A percentile compares a stretch with the other conserved stretches of the same genome.
Evolutionary conservation across 106 monocot genomes (phyloP).

Genomic region (Acorus calamus): DNA sequence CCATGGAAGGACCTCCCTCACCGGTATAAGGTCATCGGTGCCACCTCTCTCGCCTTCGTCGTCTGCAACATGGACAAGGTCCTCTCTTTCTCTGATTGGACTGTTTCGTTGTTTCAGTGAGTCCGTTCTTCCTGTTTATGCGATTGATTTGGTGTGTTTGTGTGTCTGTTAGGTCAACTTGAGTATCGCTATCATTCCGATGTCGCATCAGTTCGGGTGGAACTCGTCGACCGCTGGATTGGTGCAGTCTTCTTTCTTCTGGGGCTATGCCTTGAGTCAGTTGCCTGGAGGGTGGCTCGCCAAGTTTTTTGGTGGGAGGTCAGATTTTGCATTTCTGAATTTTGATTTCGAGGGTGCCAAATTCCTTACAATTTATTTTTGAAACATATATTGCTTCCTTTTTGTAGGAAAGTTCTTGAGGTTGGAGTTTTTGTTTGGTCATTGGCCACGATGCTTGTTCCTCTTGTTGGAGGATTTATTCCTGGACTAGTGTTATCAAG

Average conservation of each 20-base stretch:
- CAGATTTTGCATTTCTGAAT: conserved; percentile 8
- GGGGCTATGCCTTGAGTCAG: conserved; percentile 97
- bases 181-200: conserved; percentile 94
- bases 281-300: conserved; percentile 96
- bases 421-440: conserved; percentile 88
- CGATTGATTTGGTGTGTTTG: conserved; percentile 1
- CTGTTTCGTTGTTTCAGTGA: not conserved
- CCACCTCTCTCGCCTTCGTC: conserved; percentile 89
- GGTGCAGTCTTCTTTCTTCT: conserved; percentile 95
- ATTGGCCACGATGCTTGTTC: conserved; percentile 84
- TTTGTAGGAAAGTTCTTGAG: conserved; percentile 80
- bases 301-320: conserved; percentile 95
- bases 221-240: conserved; percentile 87
- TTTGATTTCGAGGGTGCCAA: not conserved
- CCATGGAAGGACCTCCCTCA: conserved; percentile 36
- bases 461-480: conserved; percentile 79
- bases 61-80: conserved; percentile 99
- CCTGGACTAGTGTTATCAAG: conserved; percentile 84
- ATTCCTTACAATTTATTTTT: conserved; percentile 4
- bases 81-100: not conserved
- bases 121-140: not conserved
- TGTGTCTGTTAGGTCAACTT: conserved; percentile 63
- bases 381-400: not conserved
- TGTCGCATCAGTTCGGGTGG: conserved; percentile 99
- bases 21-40: conserved; percentile 72